These are phyloP conservation scores for Enterospora canceri DNA, from an alignment of 371 early-diverging fungal genomes.

Conservation along the genomic window DNA sequence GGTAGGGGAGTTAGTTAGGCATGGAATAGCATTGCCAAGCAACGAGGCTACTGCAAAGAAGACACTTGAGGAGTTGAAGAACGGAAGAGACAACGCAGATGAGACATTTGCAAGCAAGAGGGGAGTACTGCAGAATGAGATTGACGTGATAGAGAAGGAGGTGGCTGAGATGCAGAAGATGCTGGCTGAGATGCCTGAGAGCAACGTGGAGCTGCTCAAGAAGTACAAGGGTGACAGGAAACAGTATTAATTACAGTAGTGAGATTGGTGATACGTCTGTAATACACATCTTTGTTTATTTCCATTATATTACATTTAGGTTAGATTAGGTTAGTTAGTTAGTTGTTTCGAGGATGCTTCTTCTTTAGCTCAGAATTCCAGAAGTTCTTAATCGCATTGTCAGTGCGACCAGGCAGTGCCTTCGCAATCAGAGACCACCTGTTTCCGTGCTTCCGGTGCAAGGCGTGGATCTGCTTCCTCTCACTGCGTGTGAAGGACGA, in stretches of 20 bases:
- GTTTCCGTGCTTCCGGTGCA: conserved; percentile 55
- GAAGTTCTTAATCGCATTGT: conserved; percentile 58
- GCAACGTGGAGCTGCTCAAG: conserved; percentile 4
- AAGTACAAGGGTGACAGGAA: conserved; percentile 3
- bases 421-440: conserved; percentile 56
- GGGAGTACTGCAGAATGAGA: neutral
- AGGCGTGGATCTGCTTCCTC: conserved; percentile 40
- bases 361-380: conserved; percentile 48
- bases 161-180: neutral
- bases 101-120: neutral
- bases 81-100: neutral
- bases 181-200: conserved; percentile 9
- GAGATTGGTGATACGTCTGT: conserved; percentile 1
- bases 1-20: neutral
- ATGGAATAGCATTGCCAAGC: conserved; percentile 12
- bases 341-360: conserved; percentile 16
- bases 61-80: neutral
- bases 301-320: neutral
- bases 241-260: neutral
- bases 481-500: conserved; percentile 54
- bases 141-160: conserved; percentile 7
- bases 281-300: neutral
- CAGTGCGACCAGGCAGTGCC: conserved; percentile 56
- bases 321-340: neutral
- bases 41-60: neutral